These are phyloP conservation scores for Anethum foeniculum DNA, from an alignment of 140 eudicot species.

Conservation along the genomic window DNA sequence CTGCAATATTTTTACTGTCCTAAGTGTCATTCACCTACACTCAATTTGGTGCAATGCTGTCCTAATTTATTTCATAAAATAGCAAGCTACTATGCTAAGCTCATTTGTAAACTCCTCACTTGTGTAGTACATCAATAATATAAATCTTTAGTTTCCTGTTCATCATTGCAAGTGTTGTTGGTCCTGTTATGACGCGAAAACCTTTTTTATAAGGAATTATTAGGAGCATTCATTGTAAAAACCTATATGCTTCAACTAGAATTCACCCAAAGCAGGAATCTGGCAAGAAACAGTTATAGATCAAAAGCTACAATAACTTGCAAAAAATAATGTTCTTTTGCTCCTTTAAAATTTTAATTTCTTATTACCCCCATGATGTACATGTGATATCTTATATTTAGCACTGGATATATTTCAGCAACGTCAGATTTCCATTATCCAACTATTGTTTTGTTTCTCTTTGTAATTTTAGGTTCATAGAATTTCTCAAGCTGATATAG, in stretches of 20 bases:
- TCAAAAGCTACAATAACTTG: not conserved
- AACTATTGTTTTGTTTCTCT: conserved; percentile 1
- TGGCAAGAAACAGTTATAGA: not conserved
- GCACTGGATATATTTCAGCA: not conserved
- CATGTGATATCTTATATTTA: not conserved
- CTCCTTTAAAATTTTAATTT: not conserved
- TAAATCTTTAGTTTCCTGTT: not conserved
- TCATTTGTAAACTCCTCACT: not conserved
- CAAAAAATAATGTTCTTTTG: not conserved
- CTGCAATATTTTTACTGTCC: not conserved
- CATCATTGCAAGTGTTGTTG: not conserved
- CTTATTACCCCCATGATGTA: not conserved
- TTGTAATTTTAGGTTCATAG: conserved; percentile 51
- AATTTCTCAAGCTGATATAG: conserved; percentile 64
- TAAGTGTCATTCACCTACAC: not conserved
- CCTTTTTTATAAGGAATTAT: not conserved
- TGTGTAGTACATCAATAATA: not conserved
- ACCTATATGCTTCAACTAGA: not conserved
- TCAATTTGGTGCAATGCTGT: not conserved
- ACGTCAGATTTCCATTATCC: not conserved
- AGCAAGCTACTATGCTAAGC: not conserved
- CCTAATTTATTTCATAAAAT: not conserved
- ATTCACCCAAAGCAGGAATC: not conserved
- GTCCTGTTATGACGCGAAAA: not conserved
- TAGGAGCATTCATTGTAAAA: not conserved